Evolutionary conservation across 176 grass and related monocot genomes (phyloP).

Genomic region (Rhynchospora tenuis): DNA sequence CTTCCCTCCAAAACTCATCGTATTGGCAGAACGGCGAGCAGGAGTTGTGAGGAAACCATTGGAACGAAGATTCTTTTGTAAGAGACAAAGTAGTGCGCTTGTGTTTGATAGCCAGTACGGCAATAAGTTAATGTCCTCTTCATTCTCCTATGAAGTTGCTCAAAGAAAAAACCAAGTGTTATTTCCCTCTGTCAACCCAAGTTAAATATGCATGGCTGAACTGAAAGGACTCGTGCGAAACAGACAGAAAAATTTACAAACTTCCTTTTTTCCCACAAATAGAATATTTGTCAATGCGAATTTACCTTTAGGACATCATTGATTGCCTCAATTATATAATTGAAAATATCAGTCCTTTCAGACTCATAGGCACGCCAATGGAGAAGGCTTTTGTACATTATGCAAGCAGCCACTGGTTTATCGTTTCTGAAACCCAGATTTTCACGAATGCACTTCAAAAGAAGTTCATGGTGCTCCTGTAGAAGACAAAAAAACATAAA

Average conservation of each 20-base stretch:
- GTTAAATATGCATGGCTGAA: neutral
- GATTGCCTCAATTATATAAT: constrained; percentile 82
- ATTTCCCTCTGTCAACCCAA: neutral
- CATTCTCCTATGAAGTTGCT: constrained; percentile 36
- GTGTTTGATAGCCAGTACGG: constrained; percentile 97
- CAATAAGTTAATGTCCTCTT: constrained; percentile 47
- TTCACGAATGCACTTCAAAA: constrained; percentile 77
- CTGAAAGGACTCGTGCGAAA: neutral
- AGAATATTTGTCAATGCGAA: neutral
- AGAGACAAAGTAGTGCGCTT: constrained; percentile 79
- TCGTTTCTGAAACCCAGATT: constrained; percentile 85
- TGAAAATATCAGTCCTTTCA: constrained; percentile 93
- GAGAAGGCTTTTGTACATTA: constrained; percentile 82
- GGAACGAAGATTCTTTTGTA: constrained; percentile 88
- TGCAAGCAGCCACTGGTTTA: constrained; percentile 82
- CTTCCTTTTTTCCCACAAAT: neutral
- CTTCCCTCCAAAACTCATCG: constrained; percentile 40
- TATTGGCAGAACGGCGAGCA: constrained; percentile 50
- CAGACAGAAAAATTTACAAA: neutral
- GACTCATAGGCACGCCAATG: constrained; percentile 86
- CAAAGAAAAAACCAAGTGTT: neutral
- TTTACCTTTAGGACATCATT: constrained; percentile 90
- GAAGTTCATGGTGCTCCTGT: constrained; percentile 89
- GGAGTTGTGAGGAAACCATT: constrained; percentile 79
- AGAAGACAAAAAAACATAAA: constrained; percentile 30